Base-by-base conservation (phyloP, 768 basidiomycete genomes). In the Boletus rubroflammeus region DNA sequence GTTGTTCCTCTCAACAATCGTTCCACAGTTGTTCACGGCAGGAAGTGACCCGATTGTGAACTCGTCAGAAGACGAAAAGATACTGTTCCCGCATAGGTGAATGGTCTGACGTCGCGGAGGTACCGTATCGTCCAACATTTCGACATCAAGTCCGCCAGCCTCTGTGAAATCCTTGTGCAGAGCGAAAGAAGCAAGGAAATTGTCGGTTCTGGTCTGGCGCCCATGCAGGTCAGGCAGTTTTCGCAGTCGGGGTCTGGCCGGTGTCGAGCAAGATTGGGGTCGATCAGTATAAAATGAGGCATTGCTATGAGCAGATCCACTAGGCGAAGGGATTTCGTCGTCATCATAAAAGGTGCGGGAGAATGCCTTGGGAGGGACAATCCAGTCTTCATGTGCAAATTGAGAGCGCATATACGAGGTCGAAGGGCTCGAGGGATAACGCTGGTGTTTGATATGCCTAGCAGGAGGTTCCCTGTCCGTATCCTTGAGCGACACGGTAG, bases 61-160 rank as follows among this genome's bases (percentile, higher is more conserved):
- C 14, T 69, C 66, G 39, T 50, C 67, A 7, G 67, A 70, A 26
- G 67, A 62, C 23, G 68, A 59, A 41, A 70, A 67, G 23, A 70
- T 66, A 35, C 66, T 70, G 36, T 69, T 70, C 11, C 53, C 51
- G 14, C 63, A 63, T 15, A 70, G 50, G 23, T 58, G 64, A 23
- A 68, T 29, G 11, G 54, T 47, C 50, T 41, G 62, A 29, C 54
- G 59, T 21, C 21, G 53, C 5, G 26, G 39, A 6, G 35, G 36
- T 26, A 42, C 15, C 13, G 44, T 50, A 21, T 29, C 50, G 6
- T 69, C 62, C 42, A 56, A 36, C 65, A 70, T 68, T 29, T 65
- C 61, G 21, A 58, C 26, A 38, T 70, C 66, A 19, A 15, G 19
- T 14, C 10, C 14, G 15, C 17, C 19, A 3, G 9, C 17, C 8